These are phyloP conservation scores for Diplotaxis tenuifolia DNA, from an alignment of 345 rosid species.

Conservation along the genomic window DNA sequence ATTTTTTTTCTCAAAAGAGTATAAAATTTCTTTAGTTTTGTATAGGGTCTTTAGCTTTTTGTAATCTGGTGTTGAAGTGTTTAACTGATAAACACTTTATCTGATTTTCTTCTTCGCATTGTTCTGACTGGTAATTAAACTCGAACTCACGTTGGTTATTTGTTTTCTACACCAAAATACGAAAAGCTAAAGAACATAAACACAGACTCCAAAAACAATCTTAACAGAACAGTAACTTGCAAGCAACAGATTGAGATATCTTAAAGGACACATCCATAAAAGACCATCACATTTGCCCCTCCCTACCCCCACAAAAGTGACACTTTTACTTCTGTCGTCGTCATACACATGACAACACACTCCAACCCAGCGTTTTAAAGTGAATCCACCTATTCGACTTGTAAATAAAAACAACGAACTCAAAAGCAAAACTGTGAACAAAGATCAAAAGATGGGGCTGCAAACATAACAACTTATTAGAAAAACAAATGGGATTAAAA, in stretches of 20 bases:
- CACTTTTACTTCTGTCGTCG: not conserved
- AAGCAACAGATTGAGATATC: not conserved
- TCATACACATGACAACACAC: not conserved
- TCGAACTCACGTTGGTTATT: not conserved
- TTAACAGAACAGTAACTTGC: not conserved
- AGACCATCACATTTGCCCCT: not conserved
- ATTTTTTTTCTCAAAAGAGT: too few species aligned
- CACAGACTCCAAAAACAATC: not conserved
- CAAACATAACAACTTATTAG: not conserved
- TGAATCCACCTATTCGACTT: not conserved
- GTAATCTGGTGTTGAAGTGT: too few species aligned
- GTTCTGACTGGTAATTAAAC: not conserved
- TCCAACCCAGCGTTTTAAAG: not conserved
- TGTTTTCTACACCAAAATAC: not conserved
- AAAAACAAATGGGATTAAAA: not conserved
- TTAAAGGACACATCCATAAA: not conserved
- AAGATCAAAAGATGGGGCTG: not conserved
- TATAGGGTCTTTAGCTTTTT: too few species aligned
- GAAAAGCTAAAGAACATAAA: not conserved
- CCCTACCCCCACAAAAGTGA: not conserved
- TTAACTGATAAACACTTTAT: not conserved
- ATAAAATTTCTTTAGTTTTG: too few species aligned
- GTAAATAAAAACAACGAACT: not conserved
- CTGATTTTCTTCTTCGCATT: not conserved
- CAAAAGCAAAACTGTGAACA: not conserved